phyloP scores from a whole-genome alignment of 805 yeast genomes.

The Cyberlindnera saturnus region DNA sequence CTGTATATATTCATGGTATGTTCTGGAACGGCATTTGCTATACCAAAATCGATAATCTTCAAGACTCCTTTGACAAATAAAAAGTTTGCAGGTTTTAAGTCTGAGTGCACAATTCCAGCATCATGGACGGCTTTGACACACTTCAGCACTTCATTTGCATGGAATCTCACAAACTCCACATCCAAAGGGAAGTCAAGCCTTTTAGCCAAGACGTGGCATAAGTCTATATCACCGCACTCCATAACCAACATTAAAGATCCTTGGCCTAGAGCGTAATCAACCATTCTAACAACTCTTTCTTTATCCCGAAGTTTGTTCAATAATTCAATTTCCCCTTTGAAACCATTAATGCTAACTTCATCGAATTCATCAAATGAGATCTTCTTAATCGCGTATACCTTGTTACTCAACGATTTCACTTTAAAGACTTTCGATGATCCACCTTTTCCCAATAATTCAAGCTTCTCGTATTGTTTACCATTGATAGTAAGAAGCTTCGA shows the following conservation, averaged over 20 bases:
- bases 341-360: slow-evolving; percentile 63
- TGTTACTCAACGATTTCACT: slow-evolving; percentile 53
- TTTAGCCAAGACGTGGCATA: slow-evolving; percentile 70
- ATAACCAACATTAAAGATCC: slow-evolving; percentile 68
- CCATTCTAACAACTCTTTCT: slow-evolving; percentile 69
- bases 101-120: slow-evolving; percentile 81
- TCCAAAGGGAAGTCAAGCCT: slow-evolving; percentile 51
- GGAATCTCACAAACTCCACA: slow-evolving; percentile 70
- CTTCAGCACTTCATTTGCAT: slow-evolving; percentile 68
- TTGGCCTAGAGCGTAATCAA: slow-evolving; percentile 65
- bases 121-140: slow-evolving; percentile 88
- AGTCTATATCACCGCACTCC: slow-evolving; percentile 94
- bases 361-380: slow-evolving; percentile 81
- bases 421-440: slow-evolving; percentile 90
- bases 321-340: slow-evolving; percentile 85
- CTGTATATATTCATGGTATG: slow-evolving; percentile 86
- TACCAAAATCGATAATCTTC: slow-evolving; percentile 92
- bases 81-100: slow-evolving; percentile 67
- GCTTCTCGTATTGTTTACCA: slow-evolving; percentile 58
- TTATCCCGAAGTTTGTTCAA: slow-evolving; percentile 52
- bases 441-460: slow-evolving; percentile 82
- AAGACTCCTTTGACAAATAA: slow-evolving; percentile 76
- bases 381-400: slow-evolving; percentile 71
- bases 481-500: slow-evolving; percentile 39
- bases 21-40: slow-evolving; percentile 90